Percentiles rank a stretch among this genome's conserved stretches.
phyloP scores from a whole-genome alignment of 345 rosid species.

The Lumnitzera littorea region DNA sequence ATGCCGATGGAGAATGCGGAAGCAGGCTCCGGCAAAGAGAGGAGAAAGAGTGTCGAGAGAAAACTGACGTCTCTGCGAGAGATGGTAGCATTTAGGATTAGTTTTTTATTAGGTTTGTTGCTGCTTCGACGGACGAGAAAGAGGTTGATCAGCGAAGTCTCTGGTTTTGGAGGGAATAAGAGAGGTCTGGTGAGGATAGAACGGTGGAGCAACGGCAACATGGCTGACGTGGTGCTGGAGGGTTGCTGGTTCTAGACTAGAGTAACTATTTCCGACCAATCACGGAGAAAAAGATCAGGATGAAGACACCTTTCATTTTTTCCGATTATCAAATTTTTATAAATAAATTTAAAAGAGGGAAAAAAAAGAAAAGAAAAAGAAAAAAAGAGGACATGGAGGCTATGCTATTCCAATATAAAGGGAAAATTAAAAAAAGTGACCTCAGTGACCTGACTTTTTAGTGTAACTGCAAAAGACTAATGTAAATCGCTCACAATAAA shows the following conservation, averaged over 20 bases:
- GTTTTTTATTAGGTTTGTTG: slow-evolving; percentile 1
- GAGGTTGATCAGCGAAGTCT: slow-evolving; percentile 9
- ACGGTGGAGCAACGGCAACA: slow-evolving; percentile 22
- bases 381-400: no score
- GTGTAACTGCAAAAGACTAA: no score
- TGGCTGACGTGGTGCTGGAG: neutral
- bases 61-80: slow-evolving; percentile 48
- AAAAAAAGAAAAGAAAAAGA: no score
- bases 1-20: slow-evolving; percentile 77
- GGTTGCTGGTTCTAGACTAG: neutral
- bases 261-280: no score
- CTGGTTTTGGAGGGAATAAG: slow-evolving; percentile 22
- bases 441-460: no score
- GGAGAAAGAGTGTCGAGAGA: slow-evolving; percentile 32
- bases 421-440: no score
- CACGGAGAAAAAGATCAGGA: no score
- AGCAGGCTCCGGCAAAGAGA: slow-evolving; percentile 35
- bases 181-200: slow-evolving; percentile 25
- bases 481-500: no score
- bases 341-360: no score
- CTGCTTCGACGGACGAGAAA: slow-evolving; percentile 3
- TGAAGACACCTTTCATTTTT: no score
- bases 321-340: no score
- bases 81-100: slow-evolving; percentile 10
- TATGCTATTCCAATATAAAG: no score